These are phyloP conservation scores for Litchi chinensis DNA, from an alignment of 345 rosid species.

Conservation along the genomic window DNA sequence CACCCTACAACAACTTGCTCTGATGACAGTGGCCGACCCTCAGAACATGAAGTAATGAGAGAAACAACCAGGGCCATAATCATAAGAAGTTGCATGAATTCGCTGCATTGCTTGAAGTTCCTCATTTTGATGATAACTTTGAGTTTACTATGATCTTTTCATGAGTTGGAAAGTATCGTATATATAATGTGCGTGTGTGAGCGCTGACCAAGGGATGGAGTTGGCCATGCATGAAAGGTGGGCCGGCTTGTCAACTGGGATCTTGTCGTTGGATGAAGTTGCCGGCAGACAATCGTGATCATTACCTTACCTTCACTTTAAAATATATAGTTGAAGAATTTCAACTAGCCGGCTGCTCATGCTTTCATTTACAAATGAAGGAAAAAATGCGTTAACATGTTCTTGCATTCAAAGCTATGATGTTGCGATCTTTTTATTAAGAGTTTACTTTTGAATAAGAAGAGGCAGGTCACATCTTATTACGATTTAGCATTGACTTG, in stretches of 20 bases:
- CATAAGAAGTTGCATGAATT: slow-evolving; percentile 12
- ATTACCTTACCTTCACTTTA: neutral
- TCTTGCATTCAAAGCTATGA: neutral
- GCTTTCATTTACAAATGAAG: neutral
- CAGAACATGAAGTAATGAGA: slow-evolving; percentile 19
- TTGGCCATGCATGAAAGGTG: slow-evolving; percentile 20
- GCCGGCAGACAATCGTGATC: slow-evolving; percentile 27
- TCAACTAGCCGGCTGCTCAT: slow-evolving; percentile 22
- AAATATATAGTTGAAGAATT: neutral
- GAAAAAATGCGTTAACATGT: too few relatives aligned
- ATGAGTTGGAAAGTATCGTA: neutral
- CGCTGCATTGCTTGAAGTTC: slow-evolving; percentile 6
- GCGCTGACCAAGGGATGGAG: neutral
- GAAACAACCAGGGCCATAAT: slow-evolving; percentile 13
- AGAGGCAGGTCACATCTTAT: slow-evolving; percentile 10
- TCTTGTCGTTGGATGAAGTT: slow-evolving; percentile 17
- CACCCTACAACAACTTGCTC: neutral
- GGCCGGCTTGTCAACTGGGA: slow-evolving; percentile 50
- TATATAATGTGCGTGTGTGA: neutral
- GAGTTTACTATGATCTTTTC: neutral
- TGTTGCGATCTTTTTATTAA: neutral
- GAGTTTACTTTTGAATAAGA: neutral
- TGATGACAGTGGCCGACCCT: slow-evolving; percentile 26
- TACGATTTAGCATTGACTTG: slow-evolving; percentile 11
- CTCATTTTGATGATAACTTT: slow-evolving; percentile 11